Percentiles rank a stretch among this genome's conserved stretches.
phyloP scores from a whole-genome alignment of 2,329 filamentous ascomycete species.

The Fusarium protoensiforme region DNA sequence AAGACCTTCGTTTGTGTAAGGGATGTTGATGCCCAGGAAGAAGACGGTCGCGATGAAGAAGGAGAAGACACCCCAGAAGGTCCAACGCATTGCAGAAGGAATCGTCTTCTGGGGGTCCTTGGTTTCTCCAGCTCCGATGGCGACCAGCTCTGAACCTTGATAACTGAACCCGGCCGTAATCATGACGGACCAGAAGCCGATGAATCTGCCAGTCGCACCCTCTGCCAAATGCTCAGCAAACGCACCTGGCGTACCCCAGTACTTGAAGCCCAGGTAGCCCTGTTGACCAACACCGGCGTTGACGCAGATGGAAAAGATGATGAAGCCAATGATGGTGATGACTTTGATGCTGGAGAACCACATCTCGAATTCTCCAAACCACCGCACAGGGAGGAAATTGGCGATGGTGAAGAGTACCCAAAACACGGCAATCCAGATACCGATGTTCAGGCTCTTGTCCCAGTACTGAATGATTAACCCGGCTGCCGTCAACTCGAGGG shows the following conservation, averaged over 20 bases:
- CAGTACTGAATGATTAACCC: constrained; percentile 82
- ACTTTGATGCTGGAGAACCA: constrained; percentile 74
- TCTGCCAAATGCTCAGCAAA: constrained; percentile 41
- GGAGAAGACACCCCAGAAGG: constrained; percentile 76
- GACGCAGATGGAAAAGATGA: constrained; percentile 71
- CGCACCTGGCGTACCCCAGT: constrained; percentile 63
- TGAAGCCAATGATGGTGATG: constrained; percentile 70
- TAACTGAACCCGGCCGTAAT: constrained; percentile 80
- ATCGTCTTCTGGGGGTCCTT: constrained; percentile 81
- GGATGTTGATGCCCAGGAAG: constrained; percentile 78
- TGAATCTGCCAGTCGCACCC: constrained; percentile 58
- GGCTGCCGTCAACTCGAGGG: constrained; percentile 82
- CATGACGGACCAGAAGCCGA: constrained; percentile 74
- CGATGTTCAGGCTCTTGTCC: constrained; percentile 75
- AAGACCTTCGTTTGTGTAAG: constrained; percentile 71
- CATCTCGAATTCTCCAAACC: constrained; percentile 73
- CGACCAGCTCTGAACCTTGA: constrained; percentile 78
- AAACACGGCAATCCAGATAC: constrained; percentile 80
- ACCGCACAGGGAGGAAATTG: constrained; percentile 70
- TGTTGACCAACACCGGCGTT: constrained; percentile 71
- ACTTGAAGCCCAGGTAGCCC: constrained; percentile 70
- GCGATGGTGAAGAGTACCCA: constrained; percentile 66
- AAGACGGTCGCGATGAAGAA: constrained; percentile 77
- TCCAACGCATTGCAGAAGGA: constrained; percentile 79
- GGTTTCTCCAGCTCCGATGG: constrained; percentile 81